Conservation (phyloP, 176 grass and related monocot species). For the Carex pumila region DNA sequence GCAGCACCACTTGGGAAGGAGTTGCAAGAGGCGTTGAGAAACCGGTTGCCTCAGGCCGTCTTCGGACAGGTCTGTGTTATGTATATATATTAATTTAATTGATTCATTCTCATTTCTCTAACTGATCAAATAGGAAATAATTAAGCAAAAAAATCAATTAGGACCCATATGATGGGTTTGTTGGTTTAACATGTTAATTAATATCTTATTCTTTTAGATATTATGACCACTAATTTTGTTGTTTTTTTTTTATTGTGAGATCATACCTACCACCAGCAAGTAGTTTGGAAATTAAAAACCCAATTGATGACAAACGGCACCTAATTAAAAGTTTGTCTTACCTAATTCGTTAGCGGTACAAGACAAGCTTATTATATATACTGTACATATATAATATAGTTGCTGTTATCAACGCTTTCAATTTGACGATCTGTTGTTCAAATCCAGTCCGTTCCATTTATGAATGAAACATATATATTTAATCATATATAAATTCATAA, state of each 20-base stretch:
- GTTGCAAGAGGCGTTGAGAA: slow-evolving; percentile 24
- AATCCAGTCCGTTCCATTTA: neutral
- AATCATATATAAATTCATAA: neutral
- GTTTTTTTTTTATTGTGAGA: neutral
- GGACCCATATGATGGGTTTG: neutral
- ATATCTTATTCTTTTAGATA: neutral
- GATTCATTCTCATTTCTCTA: neutral
- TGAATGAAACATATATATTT: neutral
- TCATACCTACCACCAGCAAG: neutral
- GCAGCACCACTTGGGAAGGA: slow-evolving; percentile 39
- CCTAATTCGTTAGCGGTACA: neutral
- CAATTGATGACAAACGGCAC: neutral
- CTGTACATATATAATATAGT: no score
- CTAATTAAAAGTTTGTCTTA: neutral
- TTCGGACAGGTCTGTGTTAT: slow-evolving; percentile 28
- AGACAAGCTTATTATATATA: no score
- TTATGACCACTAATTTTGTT: neutral
- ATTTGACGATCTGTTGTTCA: neutral
- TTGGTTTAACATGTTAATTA: neutral
- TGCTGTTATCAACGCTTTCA: neutral
- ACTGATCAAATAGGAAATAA: no score
- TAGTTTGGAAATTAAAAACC: neutral
- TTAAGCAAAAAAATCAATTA: no score
- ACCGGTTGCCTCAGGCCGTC: slow-evolving; percentile 28
- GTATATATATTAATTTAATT: neutral